phyloP scores from a whole-genome alignment of 2,329 filamentous ascomycete genomes.

The Phyllosticta citrichinensis region DNA sequence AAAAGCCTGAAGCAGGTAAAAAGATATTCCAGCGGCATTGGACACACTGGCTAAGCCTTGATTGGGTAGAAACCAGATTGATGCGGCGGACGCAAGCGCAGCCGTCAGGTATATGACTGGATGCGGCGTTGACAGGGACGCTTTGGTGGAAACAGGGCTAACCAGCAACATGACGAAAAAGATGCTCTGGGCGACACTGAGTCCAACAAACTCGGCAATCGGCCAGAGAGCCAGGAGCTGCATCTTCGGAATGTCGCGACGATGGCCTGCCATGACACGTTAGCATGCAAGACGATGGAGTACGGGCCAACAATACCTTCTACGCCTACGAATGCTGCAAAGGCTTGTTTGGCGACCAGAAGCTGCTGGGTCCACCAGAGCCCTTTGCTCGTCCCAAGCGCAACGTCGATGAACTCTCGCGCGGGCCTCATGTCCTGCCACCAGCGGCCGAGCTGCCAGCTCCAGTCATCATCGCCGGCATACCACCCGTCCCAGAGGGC shows the following conservation, averaged over 20 bases:
- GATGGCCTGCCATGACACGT: slow-evolving; percentile 28
- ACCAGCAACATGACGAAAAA: slow-evolving; percentile 52
- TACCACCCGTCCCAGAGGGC: slow-evolving; percentile 32
- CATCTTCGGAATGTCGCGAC: slow-evolving; percentile 43
- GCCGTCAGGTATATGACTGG: slow-evolving; percentile 30
- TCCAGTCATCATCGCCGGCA: slow-evolving; percentile 23
- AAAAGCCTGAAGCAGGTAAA: slow-evolving; percentile 21
- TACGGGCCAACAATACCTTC: slow-evolving; percentile 35
- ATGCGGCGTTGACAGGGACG: slow-evolving; percentile 25
- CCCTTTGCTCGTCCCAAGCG: slow-evolving; percentile 44
- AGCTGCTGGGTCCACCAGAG: slow-evolving; percentile 56
- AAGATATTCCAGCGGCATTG: slow-evolving; percentile 16
- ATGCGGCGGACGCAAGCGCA: slow-evolving; percentile 32
- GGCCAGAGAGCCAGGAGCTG: slow-evolving; percentile 45
- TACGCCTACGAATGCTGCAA: slow-evolving; percentile 48
- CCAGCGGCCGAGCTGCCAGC: slow-evolving; percentile 40
- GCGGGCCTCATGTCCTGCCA: slow-evolving; percentile 44
- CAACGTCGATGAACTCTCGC: slow-evolving; percentile 44
- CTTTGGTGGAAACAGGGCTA: slow-evolving; percentile 39
- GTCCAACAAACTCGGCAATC: slow-evolving; percentile 48
- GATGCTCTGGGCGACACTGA: slow-evolving; percentile 53
- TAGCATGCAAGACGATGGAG: background rate
- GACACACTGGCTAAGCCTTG: slow-evolving; percentile 15
- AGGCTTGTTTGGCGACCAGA: slow-evolving; percentile 44
- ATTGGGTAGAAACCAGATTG: slow-evolving; percentile 32